A percentile compares a stretch with the other conserved stretches of the same genome.
phyloP scores from a whole-genome alignment of 2,329 filamentous ascomycete genomes.

The Zopfia rhizophila region DNA sequence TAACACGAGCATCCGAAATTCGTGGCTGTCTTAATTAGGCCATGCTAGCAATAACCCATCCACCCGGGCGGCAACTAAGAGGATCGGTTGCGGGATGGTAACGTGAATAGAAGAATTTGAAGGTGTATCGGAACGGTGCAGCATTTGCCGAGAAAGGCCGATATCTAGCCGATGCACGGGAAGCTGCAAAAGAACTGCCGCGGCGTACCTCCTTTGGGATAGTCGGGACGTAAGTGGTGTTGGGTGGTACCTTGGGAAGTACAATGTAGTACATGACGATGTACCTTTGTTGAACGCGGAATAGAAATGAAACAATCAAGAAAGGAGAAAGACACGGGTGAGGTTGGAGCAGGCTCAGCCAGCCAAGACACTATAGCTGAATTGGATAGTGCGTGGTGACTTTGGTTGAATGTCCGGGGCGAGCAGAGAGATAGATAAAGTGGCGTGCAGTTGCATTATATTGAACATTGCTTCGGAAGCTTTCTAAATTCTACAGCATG shows the following conservation, averaged over 20 bases:
- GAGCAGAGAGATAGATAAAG: neutral
- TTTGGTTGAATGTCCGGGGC: neutral
- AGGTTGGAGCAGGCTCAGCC: constrained; percentile 9
- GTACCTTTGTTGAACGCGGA: no score
- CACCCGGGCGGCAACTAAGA: neutral
- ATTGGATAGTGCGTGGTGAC: neutral
- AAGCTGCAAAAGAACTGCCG: constrained; percentile 6
- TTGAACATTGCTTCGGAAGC: no score
- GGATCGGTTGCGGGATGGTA: constrained; percentile 4
- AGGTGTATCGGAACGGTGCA: constrained; percentile 14
- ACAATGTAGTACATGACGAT: no score
- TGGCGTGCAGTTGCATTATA: no score
- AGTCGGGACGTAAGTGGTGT: no score
- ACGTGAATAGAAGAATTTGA: constrained; percentile 5
- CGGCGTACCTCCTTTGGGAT: constrained; percentile 7
- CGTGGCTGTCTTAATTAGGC: neutral
- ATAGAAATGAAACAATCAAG: no score
- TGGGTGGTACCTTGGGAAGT: no score
- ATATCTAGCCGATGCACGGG: constrained; percentile 22
- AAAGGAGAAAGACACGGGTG: no score
- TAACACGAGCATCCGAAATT: no score
- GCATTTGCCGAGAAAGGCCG: constrained; percentile 16
- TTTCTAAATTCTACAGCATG: neutral
- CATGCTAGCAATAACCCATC: constrained; percentile 1
- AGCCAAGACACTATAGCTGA: neutral